Base-by-base conservation (phyloP, 352 stramenopile species). In the Phytophthora podocarpi region DNA sequence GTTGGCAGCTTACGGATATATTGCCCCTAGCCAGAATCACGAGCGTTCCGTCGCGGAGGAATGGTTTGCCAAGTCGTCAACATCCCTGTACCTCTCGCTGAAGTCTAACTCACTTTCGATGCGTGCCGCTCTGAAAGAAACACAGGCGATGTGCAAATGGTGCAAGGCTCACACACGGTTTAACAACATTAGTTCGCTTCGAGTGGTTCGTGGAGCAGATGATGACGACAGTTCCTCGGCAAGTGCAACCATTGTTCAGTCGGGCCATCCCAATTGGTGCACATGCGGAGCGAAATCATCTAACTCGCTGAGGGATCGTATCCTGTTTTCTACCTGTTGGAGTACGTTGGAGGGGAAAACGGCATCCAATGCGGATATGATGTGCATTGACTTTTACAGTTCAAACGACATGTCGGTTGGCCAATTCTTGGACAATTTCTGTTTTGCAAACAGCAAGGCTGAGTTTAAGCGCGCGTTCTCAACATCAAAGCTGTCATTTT, bases 331-430 rank as follows among this genome's bases (percentile, higher is more conserved):
- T 21, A 85, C 82, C 15, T 96, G 87, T 50, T 96, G 87, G 87
- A 95, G 84, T 46, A 73, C 83, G 16, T 60, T 96, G 5, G 78
- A 92, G 6, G 84, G 80, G 1, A 89, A 83, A 40, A 89, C 72
- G 4, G 80, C 85, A 24, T 96, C 87, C 9, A 88, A 89, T 58
- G 84, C 87, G 20, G 84, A 96, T 42, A 91, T 94, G 80, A 93
- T 93, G 78, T 93, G 85, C 54, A 93, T 96, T 31, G 82, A 93
- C 63, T 96, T 96, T 27, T 95, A 91, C 67, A 91, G 72, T 54
- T 72, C 78, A 7, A 91, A 90, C 39, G 87, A 96, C 57, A 91
- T 84, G 68, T 93, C 85, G 2, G 67, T 96, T 7, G 85, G 85
- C 1, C 82, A 95, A 56, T 96, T 96, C 42, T 37, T 96, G 26